phyloP scores from a whole-genome alignment of 768 basidiomycete species.

The Suillus clintonianus region DNA sequence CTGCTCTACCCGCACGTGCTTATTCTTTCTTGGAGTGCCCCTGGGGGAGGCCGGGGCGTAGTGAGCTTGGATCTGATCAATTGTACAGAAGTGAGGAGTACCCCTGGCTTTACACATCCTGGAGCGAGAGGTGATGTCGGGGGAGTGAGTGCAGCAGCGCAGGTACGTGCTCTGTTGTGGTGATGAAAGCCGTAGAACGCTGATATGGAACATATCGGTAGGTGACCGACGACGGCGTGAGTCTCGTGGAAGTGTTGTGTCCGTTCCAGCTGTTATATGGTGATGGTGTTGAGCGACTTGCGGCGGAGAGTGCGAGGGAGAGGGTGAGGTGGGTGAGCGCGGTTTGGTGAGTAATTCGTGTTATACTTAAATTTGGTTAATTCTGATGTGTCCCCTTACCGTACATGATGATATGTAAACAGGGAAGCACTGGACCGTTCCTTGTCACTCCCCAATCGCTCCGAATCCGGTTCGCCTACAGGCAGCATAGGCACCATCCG shows the following conservation, averaged over 20 bases:
- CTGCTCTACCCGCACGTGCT: slow-evolving; percentile 83
- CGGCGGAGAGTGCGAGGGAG: slow-evolving; percentile 85
- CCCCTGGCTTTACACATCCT: slow-evolving; percentile 80
- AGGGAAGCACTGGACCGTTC: slow-evolving; percentile 83
- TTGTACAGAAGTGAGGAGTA: slow-evolving; percentile 82
- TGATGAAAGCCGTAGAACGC: slow-evolving; percentile 24
- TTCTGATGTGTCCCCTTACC: not conserved
- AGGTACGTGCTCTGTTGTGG: slow-evolving; percentile 32
- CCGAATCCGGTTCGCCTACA: slow-evolving; percentile 45
- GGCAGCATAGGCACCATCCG: slow-evolving; percentile 72
- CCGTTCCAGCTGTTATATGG: slow-evolving; percentile 91
- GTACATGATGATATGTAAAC: slow-evolving; percentile 3
- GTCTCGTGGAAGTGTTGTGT: slow-evolving; percentile 67
- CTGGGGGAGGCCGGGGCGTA: slow-evolving; percentile 80
- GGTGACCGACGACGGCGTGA: slow-evolving; percentile 36
- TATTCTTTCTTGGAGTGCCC: slow-evolving; percentile 83
- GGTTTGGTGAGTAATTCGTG: slow-evolving; percentile 65
- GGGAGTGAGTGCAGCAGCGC: slow-evolving; percentile 72
- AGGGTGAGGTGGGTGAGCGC: slow-evolving; percentile 91
- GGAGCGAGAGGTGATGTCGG: slow-evolving; percentile 85
- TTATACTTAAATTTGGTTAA: not conserved
- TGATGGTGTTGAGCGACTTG: slow-evolving; percentile 87
- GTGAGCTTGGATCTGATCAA: slow-evolving; percentile 86
- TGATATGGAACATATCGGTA: not conserved
- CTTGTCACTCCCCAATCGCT: slow-evolving; percentile 49